Conservation (phyloP, 108 stramenopile species). For the Cyclotella atomus region DNA sequence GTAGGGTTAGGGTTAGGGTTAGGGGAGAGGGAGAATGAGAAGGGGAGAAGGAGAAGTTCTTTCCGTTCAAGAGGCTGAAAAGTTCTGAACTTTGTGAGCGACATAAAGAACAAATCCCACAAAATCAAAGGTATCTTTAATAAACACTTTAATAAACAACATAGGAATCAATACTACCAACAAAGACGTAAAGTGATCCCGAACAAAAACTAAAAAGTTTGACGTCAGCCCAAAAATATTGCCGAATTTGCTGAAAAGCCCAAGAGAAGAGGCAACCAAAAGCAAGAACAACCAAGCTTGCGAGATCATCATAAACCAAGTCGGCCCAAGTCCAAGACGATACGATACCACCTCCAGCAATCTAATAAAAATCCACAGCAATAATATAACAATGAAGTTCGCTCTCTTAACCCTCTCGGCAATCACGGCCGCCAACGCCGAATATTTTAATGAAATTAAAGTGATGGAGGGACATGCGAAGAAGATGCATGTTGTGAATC, state of each 20-base stretch:
- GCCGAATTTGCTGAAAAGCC: background rate
- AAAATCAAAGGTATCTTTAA: too few relatives aligned
- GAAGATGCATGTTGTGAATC: slow-evolving; percentile 28
- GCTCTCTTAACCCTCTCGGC: slow-evolving; percentile 18
- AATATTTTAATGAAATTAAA: slow-evolving; percentile 45
- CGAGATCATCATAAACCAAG: background rate
- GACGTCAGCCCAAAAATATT: background rate
- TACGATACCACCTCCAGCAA: background rate
- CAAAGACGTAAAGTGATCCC: too few relatives aligned
- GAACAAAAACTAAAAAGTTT: background rate
- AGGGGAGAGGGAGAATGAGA: too few relatives aligned
- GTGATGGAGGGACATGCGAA: slow-evolving; percentile 42
- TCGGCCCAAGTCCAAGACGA: background rate
- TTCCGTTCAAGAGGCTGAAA: too few relatives aligned
- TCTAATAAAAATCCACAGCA: background rate
- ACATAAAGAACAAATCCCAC: too few relatives aligned
- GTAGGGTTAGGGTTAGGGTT: too few relatives aligned
- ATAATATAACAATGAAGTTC: slow-evolving; percentile 19
- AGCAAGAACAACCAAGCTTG: background rate
- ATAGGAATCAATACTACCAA: too few relatives aligned
- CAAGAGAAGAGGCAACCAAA: background rate
- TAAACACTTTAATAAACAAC: too few relatives aligned
- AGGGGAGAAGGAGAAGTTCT: too few relatives aligned
- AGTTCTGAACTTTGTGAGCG: too few relatives aligned
- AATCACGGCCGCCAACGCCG: background rate